Conservation (phyloP, 2,329 filamentous ascomycete genomes). For the Venturia nashicola region DNA sequence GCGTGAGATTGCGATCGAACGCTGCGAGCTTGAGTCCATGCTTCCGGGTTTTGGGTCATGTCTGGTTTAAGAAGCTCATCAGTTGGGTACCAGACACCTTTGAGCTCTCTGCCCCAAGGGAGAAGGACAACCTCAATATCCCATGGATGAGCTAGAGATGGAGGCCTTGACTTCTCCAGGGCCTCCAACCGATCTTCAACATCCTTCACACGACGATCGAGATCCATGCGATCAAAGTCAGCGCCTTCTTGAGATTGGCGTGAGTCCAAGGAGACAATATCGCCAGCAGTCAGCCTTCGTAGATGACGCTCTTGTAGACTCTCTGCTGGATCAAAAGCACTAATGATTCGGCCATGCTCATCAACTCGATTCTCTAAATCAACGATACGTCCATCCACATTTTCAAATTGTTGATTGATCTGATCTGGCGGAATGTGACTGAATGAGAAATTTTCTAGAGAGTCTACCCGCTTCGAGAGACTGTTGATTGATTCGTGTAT, state of each 20-base stretch:
- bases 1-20: constrained; percentile 11
- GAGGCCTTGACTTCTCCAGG: constrained; percentile 45
- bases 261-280: constrained; percentile 7
- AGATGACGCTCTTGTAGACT: background rate
- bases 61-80: constrained; percentile 16
- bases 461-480: constrained; percentile 53
- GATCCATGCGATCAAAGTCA: constrained; percentile 22
- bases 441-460: constrained; percentile 59
- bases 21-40: constrained; percentile 30
- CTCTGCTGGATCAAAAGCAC: constrained; percentile 18
- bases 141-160: constrained; percentile 55
- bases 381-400: constrained; percentile 52
- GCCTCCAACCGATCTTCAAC: constrained; percentile 37
- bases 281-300: background rate
- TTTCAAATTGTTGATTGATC: constrained; percentile 54
- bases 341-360: constrained; percentile 26
- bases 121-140: constrained; percentile 65
- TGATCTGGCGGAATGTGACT: constrained; percentile 55
- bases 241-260: background rate
- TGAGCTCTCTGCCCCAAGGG: constrained; percentile 49
- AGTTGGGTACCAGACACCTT: constrained; percentile 40
- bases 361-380: constrained; percentile 50
- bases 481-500: constrained; percentile 37
- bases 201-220: constrained; percentile 30
- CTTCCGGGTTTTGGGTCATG: constrained; percentile 27